Evolutionary conservation across 2,329 filamentous ascomycete species (phyloP).

Genomic region (Gnomoniopsis sp.): DNA sequence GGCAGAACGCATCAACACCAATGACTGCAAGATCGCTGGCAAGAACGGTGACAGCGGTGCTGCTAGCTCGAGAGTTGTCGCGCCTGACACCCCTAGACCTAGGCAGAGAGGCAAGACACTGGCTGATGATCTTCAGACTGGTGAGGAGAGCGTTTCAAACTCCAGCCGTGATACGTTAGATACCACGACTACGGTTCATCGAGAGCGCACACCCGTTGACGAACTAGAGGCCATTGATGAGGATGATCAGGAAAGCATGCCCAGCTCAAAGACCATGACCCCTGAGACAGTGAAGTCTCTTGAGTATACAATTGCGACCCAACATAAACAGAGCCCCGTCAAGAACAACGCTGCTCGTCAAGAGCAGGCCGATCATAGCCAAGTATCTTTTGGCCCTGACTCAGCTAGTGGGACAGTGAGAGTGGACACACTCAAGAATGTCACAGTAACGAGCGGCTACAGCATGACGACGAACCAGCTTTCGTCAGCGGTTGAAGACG

Average conservation of each 20-base stretch:
- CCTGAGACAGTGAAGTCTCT: background rate
- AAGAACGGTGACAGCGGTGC: background rate
- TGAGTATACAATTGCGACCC: background rate
- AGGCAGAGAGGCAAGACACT: too few species aligned
- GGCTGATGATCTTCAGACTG: too few species aligned
- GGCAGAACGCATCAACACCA: background rate
- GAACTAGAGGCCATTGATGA: background rate
- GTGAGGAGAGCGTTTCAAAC: too few species aligned
- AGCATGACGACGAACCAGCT: slow-evolving; percentile 4
- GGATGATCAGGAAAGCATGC: background rate
- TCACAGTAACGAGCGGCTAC: background rate
- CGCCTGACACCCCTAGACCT: background rate
- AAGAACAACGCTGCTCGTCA: background rate
- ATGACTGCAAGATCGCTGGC: background rate
- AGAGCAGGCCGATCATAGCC: background rate
- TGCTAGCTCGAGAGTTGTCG: background rate
- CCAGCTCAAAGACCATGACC: background rate
- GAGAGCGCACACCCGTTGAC: too few species aligned
- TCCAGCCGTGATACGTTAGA: too few species aligned
- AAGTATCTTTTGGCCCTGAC: background rate
- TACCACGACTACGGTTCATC: too few species aligned
- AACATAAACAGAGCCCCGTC: background rate
- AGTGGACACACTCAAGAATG: background rate
- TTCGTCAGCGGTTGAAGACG: background rate
- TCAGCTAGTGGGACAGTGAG: background rate